These are phyloP conservation scores for Coccomyxa subellipsoidea DNA, from an alignment of 163 green algal genomes.

Conservation along the genomic window DNA sequence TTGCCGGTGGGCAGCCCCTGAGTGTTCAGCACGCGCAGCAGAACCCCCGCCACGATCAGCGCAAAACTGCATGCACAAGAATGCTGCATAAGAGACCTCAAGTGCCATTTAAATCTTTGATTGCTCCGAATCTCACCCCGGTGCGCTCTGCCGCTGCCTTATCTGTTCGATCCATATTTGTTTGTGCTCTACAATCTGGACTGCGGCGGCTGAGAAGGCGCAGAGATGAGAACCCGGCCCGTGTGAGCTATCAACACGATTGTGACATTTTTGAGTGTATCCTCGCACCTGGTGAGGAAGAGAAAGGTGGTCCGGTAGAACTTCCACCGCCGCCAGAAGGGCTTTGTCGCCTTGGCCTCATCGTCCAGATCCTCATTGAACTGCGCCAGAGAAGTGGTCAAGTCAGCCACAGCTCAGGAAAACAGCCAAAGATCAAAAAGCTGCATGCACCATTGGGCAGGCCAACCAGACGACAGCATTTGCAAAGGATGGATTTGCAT, in stretches of 20 bases:
- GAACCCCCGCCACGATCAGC: not conserved
- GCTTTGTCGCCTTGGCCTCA: not conserved
- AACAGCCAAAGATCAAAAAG: not conserved
- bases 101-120: not conserved
- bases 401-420: not conserved
- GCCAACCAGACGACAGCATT: too few species aligned
- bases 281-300: not conserved
- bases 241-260: not conserved
- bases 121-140: not conserved
- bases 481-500: not conserved
- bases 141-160: not conserved
- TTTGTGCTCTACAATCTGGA: not conserved
- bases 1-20: not conserved
- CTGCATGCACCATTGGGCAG: not conserved
- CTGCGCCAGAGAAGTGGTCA: not conserved
- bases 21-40: not conserved
- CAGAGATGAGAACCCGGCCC: not conserved
- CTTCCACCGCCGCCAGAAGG: not conserved
- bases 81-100: not conserved
- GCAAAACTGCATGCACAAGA: not conserved
- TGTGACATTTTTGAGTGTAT: not conserved
- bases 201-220: not conserved
- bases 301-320: not conserved
- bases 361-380: not conserved
- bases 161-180: not conserved